Evolutionary conservation across 352 stramenopile genomes (phyloP), one percentile per base, ranked within the genome.

Genomic region (Phytophthora nicotianae): DNA sequence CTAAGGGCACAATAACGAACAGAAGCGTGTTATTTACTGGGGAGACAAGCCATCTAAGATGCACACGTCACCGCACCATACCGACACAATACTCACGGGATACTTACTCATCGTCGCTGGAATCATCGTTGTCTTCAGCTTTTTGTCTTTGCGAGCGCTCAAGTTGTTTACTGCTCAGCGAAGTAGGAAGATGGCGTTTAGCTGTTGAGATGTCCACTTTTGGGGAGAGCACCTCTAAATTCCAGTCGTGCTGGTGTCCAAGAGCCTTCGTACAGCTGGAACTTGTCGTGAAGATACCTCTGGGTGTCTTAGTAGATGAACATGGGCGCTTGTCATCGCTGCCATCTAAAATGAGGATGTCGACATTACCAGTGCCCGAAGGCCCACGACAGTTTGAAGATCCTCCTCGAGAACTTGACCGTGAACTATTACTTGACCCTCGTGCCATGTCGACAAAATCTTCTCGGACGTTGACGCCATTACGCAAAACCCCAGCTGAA

Each of bases 311-410:
- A n/a, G 62, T 74, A 3, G 74, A 74, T 17, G 80, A 88, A 32
- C 74, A 87, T 23, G 77, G 72, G 10, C 62, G 63, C 38, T 72
- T 59, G 29, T 83, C 67, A 33, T 88, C 65, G 46, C 68, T 62
- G 21, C 77, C 79, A 61, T 88, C 74, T 32, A 90, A 60, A 19
- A 89, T 73, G 20, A 88, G 50, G 38, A 90, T 88, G 26, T 89
- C 81, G 0, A 89, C 75, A 24, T 51, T 41, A 26, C 55, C 32
- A 53, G 53, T 57, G 26, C 42, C 50, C 10, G 61, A 52, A 52
- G 66, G 7, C 38, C 37, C 23, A 1, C 53, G 50, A 5, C 52
- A 41, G 16, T 40, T 74, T 17, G 58, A 70, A 47, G 64, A 51
- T 17, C 29, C 33, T 45, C 50, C 52, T 68, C 48, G 56, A 41